Conservation (phyloP, 1,284 basidiomycete genomes). For the Heterobasidion occidentale region DNA sequence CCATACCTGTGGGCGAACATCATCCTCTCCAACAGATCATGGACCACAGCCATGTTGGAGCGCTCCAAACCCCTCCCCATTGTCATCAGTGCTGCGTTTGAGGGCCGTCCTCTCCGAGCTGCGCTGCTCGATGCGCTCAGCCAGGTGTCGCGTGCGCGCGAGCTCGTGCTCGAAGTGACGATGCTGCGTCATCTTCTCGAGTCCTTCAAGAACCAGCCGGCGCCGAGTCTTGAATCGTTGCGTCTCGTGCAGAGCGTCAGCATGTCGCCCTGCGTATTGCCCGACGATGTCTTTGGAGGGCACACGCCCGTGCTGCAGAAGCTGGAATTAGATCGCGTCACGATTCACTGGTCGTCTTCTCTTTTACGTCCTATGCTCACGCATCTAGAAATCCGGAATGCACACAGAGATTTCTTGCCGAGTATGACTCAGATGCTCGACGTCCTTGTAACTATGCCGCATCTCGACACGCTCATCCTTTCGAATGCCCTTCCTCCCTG, state of each 20-base stretch:
- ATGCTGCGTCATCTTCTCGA: background rate
- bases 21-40: background rate
- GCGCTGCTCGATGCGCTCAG: background rate
- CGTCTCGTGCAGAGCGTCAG: background rate
- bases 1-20: slow-evolving; percentile 1
- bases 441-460: background rate
- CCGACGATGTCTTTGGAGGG: background rate
- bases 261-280: background rate
- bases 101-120: background rate
- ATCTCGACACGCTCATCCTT: slow-evolving; percentile 1
- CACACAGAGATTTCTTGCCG: background rate
- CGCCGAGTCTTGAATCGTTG: background rate
- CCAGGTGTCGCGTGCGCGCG: background rate
- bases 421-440: background rate
- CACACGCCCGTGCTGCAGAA: background rate
- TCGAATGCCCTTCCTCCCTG: background rate
- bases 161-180: background rate
- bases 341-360: background rate
- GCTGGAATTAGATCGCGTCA: background rate
- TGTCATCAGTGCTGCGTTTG: background rate
- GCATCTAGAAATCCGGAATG: background rate
- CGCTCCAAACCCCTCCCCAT: slow-evolving; percentile 3
- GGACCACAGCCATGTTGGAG: background rate
- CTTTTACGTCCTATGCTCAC: background rate
- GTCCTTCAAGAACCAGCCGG: background rate